Conservation (phyloP, 1,139 yeast species). For the Blastobotrys malaysiensis region DNA sequence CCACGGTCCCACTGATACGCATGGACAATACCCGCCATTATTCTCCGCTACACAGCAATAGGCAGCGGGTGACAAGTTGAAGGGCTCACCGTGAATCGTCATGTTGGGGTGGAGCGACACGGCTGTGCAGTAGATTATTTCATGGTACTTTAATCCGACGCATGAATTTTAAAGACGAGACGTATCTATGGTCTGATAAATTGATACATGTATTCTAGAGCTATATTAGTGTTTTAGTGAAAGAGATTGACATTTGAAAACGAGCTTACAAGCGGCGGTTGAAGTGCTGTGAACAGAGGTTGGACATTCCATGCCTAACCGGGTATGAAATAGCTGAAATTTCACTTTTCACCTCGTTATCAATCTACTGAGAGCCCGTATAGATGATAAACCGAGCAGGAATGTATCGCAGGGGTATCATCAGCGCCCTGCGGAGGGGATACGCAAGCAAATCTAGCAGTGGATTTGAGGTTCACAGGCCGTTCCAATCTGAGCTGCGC, state of each 20-base stretch:
- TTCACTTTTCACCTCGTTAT: not conserved
- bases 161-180: too few species aligned
- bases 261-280: too few species aligned
- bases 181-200: too few species aligned
- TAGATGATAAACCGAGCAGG: not conserved
- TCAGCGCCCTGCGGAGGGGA: not conserved
- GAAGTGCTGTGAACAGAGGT: too few species aligned
- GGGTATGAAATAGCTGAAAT: not conserved
- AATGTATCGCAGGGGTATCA: not conserved
- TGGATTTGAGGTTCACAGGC: not conserved
- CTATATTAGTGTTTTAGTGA: too few species aligned
- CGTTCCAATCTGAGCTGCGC: not conserved
- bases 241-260: too few species aligned
- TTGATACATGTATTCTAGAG: too few species aligned
- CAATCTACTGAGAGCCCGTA: not conserved
- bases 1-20: conserved; percentile 57
- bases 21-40: conserved; percentile 39
- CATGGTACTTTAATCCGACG: too few species aligned
- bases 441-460: not conserved
- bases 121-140: too few species aligned
- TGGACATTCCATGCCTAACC: too few species aligned
- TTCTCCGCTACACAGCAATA: not conserved
- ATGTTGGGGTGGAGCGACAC: not conserved
- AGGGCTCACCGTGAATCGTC: not conserved
- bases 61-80: not conserved